A percentile compares a stretch with the other conserved stretches of the same genome.
Evolutionary conservation across 2,329 filamentous ascomycete species (phyloP).

Genomic region (Malbranchea zuffiana): DNA sequence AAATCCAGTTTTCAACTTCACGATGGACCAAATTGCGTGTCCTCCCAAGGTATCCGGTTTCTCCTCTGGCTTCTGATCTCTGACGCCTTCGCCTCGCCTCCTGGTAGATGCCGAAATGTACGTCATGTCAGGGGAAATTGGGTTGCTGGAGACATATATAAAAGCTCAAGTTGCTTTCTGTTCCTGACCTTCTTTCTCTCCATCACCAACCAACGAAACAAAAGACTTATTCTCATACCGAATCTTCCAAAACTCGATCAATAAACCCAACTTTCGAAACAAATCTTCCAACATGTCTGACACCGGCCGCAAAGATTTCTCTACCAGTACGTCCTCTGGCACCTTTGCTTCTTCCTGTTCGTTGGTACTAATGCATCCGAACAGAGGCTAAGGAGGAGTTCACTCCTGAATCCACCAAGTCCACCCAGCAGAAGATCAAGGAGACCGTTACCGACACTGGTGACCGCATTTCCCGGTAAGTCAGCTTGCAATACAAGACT

Average conservation of each 20-base stretch:
- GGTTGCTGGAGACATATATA: no score
- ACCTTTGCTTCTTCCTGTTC: not conserved
- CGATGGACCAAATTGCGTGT: no score
- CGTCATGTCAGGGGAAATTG: no score
- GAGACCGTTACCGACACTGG: conserved; percentile 45
- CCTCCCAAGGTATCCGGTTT: no score
- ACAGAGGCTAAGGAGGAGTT: conserved; percentile 47
- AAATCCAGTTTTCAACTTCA: no score
- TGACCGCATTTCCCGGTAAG: conserved; percentile 45
- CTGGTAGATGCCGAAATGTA: no score
- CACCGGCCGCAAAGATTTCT: conserved; percentile 50
- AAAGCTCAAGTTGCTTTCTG: no score
- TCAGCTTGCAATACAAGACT: not conserved
- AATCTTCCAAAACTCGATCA: not conserved
- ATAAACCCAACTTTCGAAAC: conserved; percentile 1
- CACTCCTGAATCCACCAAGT: conserved; percentile 51
- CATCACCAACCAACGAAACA: conserved; percentile 1
- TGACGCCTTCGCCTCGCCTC: no score
- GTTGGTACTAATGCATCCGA: conserved; percentile 18
- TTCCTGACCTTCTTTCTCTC: no score
- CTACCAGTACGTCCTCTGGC: conserved; percentile 32
- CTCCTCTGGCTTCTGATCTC: no score
- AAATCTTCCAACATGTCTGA: conserved; percentile 44
- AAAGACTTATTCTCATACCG: not conserved
- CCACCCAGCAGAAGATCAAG: conserved; percentile 48